phyloP scores from a whole-genome alignment of 805 yeast species.

The Ogataea philodendri region DNA sequence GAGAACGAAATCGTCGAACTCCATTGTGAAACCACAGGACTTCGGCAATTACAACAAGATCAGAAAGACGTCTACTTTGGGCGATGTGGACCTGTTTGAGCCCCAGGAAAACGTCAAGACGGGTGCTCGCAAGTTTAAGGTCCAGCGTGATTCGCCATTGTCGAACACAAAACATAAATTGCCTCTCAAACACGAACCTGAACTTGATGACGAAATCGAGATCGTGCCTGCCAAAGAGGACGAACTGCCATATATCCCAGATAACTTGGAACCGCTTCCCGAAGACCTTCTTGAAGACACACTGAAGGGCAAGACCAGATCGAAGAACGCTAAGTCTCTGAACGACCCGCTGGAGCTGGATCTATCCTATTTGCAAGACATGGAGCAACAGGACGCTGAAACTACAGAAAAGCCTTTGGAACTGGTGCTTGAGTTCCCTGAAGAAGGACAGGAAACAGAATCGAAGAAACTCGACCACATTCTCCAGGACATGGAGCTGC shows the following conservation, averaged over 20 bases:
- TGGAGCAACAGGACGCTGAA: slow-evolving; percentile 4
- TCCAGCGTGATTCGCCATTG: slow-evolving; percentile 33
- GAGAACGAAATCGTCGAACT: slow-evolving; percentile 28
- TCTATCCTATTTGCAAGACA: slow-evolving; percentile 15
- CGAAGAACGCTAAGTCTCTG: slow-evolving; percentile 5
- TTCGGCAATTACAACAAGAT: slow-evolving; percentile 22
- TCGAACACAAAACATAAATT: slow-evolving; percentile 21
- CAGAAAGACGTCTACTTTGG: slow-evolving; percentile 20
- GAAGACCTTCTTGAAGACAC: slow-evolving; percentile 31
- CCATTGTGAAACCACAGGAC: slow-evolving; percentile 16
- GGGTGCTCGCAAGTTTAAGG: slow-evolving; percentile 31
- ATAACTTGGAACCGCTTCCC: slow-evolving; percentile 41
- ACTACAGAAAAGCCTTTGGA: slow-evolving; percentile 7
- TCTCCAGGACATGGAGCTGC: slow-evolving; percentile 22
- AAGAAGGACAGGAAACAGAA: slow-evolving; percentile 22
- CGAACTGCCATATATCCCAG: slow-evolving; percentile 44
- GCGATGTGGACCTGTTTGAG: slow-evolving; percentile 6
- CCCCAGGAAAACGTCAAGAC: too few species aligned
- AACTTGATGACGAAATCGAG: slow-evolving; percentile 46
- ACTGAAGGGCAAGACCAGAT: slow-evolving; percentile 17
- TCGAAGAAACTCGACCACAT: slow-evolving; percentile 21
- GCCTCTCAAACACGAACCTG: slow-evolving; percentile 9
- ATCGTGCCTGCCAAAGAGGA: slow-evolving; percentile 39
- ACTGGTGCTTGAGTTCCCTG: slow-evolving; percentile 26
- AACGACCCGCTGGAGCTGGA: slow-evolving; percentile 29